These are phyloP conservation scores for Phialophora verrucosa DNA, from an alignment of 2,329 filamentous ascomycete genomes.

Conservation along the genomic window DNA sequence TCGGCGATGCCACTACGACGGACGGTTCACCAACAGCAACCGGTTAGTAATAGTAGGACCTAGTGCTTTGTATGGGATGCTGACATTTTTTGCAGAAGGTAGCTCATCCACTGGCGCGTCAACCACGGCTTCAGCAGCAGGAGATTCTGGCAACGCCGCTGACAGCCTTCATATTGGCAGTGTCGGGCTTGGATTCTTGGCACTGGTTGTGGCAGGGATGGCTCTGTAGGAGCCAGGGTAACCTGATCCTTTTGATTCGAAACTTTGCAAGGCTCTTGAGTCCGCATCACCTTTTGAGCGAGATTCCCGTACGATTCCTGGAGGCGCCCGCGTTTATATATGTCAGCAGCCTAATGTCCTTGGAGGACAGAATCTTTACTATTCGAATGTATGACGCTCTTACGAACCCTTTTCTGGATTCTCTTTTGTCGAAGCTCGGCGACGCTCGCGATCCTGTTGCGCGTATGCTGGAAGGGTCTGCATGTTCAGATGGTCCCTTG, in stretches of 20 bases:
- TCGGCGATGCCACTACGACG: slow-evolving; percentile 35
- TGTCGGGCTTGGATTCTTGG: slow-evolving; percentile 34
- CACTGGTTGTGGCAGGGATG: slow-evolving; percentile 37
- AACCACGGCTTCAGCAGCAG: slow-evolving; percentile 25
- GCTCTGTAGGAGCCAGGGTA: slow-evolving; percentile 27
- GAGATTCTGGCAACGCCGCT: slow-evolving; percentile 26
- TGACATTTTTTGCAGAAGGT: slow-evolving; percentile 10
- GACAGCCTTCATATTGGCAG: slow-evolving; percentile 26
- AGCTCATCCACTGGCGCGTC: slow-evolving; percentile 27
- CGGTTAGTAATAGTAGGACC: neutral
- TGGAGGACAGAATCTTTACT: slow-evolving; percentile 2
- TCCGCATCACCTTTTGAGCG: slow-evolving; percentile 12
- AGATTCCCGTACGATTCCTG: slow-evolving; percentile 8
- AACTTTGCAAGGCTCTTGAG: slow-evolving; percentile 8
- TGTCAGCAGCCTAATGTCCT: slow-evolving; percentile 4
- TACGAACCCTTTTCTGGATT: neutral
- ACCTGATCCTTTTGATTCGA: slow-evolving; percentile 1
- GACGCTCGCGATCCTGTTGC: neutral
- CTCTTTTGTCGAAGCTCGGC: neutral
- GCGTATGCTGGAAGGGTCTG: neutral
- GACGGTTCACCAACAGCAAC: slow-evolving; percentile 11
- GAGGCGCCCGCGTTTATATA: neutral
- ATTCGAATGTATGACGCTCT: neutral
- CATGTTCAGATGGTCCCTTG: too few species aligned
- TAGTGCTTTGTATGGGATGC: neutral